phyloP scores from a whole-genome alignment of 2,329 filamentous ascomycete species.

The Diplodia sapinea region DNA sequence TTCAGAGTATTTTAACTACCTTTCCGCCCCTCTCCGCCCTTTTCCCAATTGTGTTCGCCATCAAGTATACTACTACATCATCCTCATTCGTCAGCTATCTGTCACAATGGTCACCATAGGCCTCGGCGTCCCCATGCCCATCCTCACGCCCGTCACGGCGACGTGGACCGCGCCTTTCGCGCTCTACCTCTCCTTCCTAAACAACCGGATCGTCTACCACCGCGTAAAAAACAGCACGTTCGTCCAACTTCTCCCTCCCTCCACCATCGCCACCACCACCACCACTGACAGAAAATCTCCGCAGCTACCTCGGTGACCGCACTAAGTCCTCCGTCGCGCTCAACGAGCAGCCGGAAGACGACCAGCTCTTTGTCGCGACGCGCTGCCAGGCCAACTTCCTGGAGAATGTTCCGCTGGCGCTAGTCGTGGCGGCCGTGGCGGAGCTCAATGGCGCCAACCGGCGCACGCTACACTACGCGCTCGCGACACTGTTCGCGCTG shows the following conservation, averaged over 20 bases:
- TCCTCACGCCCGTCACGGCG: constrained; percentile 47
- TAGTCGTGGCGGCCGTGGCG: constrained; percentile 48
- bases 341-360: constrained; percentile 2
- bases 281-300: not conserved
- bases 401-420: constrained; percentile 52
- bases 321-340: not conserved
- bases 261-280: not conserved
- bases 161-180: constrained; percentile 51
- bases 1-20: not conserved
- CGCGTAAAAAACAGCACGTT: constrained; percentile 45
- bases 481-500: constrained; percentile 48
- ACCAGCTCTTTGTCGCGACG: constrained; percentile 43
- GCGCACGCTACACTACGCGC: constrained; percentile 46
- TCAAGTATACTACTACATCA: not conserved
- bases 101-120: constrained; percentile 38
- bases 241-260: constrained; percentile 33
- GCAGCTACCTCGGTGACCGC: constrained; percentile 40
- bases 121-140: constrained; percentile 42
- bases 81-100: not conserved
- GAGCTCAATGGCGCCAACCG: constrained; percentile 54
- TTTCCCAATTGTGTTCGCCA: not conserved
- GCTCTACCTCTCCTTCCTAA: constrained; percentile 51
- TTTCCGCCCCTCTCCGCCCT: not conserved
- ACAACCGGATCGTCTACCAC: constrained; percentile 46
- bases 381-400: constrained; percentile 52